Evolutionary conservation across 1,139 yeast genomes (phyloP), one percentile per base, ranked within the genome.

Genomic region (Arxiozyma heterogenica): DNA sequence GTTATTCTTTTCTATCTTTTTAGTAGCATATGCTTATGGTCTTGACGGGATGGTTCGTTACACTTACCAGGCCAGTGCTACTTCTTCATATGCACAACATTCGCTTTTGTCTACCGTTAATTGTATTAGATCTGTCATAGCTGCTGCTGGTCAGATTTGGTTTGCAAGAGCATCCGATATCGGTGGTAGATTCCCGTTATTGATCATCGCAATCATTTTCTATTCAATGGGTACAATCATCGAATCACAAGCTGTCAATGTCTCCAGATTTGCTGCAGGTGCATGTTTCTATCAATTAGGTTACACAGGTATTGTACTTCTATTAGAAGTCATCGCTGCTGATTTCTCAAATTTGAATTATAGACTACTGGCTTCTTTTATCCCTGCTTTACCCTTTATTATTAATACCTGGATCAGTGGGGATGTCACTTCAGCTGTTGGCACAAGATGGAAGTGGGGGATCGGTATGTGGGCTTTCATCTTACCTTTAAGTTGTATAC

Each of bases 381-480:
- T 82, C 38, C 89, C 90, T 21, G 81, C 87, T 5, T 72, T 80
- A 61, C 93, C 93, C 2, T 82, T 78, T 61, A 80, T 86, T 60
- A 83, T 86, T 68, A 86, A 84, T 66, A 83, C 93, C 20, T 86
- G 93, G 93, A 75, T 84, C 53, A 71, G 83, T 25, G 91, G 90
- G 64, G 73, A 82, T 59, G 72, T 85, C 50, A 71, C 79, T 11
- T 59, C 61, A 25, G 73, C 65, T 5, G 74, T 70, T 11, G 66
- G 72, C 44, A 59, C 62, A 51, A 63, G 73, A 45, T 85, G 94
- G 94, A 75, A 79, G 43, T 85, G 84, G 81, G 83, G 84, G 61
- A 82, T 84, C 61, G 91, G 85, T 45, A 84, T 85, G 79, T 86
- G 87, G 87, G 90, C 90, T 1, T 82, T 84, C 64, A 83, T 86